Conservation (phyloP, 2,329 filamentous ascomycete species). For the Xylaria sp. region DNA sequence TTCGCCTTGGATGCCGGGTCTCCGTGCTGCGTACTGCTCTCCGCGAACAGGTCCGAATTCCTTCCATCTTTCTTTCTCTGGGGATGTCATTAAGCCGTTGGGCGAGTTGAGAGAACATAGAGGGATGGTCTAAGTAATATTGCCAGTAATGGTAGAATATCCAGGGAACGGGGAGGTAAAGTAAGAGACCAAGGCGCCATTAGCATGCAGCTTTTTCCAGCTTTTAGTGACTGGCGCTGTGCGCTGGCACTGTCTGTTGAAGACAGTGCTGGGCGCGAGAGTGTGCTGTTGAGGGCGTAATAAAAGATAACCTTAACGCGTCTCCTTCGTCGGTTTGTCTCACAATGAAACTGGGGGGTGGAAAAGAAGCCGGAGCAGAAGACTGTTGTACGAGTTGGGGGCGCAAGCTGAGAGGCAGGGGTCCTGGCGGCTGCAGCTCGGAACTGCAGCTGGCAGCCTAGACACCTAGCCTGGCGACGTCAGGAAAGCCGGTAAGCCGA, state of each 20-base stretch:
- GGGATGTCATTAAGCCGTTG: not conserved
- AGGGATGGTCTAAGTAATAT: slow-evolving; percentile 2
- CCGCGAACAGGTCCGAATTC: slow-evolving; percentile 2
- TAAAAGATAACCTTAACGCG: slow-evolving; percentile 20
- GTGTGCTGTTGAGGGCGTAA: slow-evolving; percentile 41
- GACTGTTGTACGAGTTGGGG: not conserved
- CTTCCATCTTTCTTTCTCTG: slow-evolving; percentile 1
- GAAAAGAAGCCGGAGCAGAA: not conserved
- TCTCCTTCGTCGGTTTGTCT: slow-evolving; percentile 12
- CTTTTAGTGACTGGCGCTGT: not conserved
- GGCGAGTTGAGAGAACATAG: slow-evolving; percentile 27
- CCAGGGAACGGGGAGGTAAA: not conserved
- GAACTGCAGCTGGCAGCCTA: slow-evolving; percentile 6
- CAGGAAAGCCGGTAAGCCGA: not conserved
- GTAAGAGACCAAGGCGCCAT: slow-evolving; percentile 16
- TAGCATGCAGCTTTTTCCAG: not conserved
- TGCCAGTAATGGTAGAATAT: slow-evolving; percentile 11
- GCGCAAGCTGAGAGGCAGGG: slow-evolving; percentile 6
- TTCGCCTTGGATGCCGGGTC: slow-evolving; percentile 14
- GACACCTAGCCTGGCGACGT: not conserved
- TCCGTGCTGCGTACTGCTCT: slow-evolving; percentile 2
- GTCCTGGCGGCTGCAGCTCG: slow-evolving; percentile 2
- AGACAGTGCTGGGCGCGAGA: slow-evolving; percentile 27
- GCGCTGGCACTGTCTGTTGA: slow-evolving; percentile 40
- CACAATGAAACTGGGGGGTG: slow-evolving; percentile 30